Percentiles rank a stretch among this genome's conserved stretches.
phyloP scores from a whole-genome alignment of 2,329 filamentous ascomycete genomes.

The Trichoderma sp. region DNA sequence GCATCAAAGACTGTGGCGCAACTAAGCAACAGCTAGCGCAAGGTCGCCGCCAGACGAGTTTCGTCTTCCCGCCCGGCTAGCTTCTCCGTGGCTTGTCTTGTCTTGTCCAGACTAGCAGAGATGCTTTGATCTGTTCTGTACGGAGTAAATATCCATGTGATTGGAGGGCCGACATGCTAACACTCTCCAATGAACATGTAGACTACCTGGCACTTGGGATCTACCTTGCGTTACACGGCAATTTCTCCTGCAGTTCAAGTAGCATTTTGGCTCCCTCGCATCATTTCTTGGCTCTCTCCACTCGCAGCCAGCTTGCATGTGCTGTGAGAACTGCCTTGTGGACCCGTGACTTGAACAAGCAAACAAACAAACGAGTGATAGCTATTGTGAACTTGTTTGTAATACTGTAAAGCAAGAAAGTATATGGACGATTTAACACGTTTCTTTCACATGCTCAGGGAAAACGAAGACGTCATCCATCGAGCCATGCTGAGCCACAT shows the following conservation, averaged over 20 bases:
- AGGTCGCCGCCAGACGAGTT: background rate
- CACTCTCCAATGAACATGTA: background rate
- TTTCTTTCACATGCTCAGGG: background rate
- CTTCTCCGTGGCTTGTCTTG: background rate
- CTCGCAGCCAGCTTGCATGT: background rate
- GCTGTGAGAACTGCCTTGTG: background rate
- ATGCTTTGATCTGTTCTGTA: background rate
- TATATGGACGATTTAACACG: background rate
- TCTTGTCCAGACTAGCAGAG: background rate
- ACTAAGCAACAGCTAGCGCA: background rate
- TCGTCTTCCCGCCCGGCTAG: background rate
- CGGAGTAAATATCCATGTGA: background rate
- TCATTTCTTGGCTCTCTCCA: background rate
- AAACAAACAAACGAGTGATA: background rate
- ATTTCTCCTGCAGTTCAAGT: background rate
- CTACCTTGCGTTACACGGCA: background rate
- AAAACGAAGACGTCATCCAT: background rate
- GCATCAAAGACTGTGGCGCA: background rate
- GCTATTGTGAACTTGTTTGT: background rate
- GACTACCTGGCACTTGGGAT: background rate
- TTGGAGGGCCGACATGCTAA: background rate
- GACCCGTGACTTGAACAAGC: background rate
- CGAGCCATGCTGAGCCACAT: background rate
- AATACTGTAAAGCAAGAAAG: background rate
- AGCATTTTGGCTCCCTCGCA: background rate